phyloP scores from a whole-genome alignment of 495 filamentous ascomycete species.

The Annulohypoxylon moriforme region DNA sequence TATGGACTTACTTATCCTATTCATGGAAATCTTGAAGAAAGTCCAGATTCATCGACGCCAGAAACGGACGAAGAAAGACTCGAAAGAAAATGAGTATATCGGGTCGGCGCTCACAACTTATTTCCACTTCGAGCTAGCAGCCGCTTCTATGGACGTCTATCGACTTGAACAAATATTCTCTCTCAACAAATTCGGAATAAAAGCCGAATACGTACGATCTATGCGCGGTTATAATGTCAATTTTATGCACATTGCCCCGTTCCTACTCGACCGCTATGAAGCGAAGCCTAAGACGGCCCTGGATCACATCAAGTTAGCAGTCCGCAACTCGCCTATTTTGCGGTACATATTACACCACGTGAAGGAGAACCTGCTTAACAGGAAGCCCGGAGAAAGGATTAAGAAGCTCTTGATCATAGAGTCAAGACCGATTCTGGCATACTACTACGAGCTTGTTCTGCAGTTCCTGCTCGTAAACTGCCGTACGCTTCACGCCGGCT shows the following conservation, averaged over 20 bases:
- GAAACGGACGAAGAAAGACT: no score
- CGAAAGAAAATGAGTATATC: neutral
- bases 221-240: constrained; percentile 38
- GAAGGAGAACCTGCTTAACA: constrained; percentile 32
- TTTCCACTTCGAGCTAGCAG: constrained; percentile 35
- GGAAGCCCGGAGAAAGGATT: constrained; percentile 23
- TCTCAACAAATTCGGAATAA: constrained; percentile 19
- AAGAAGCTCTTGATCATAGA: constrained; percentile 47
- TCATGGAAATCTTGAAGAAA: constrained; percentile 21
- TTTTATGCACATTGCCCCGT: constrained; percentile 28
- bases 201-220: constrained; percentile 6
- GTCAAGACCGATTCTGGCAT: constrained; percentile 39
- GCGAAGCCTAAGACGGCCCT: constrained; percentile 17
- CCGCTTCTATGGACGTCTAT: constrained; percentile 41
- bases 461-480: constrained; percentile 45
- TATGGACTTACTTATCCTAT: constrained; percentile 31
- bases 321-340: constrained; percentile 39
- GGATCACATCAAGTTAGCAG: constrained; percentile 36
- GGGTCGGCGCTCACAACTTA: neutral
- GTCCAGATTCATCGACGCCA: neutral
- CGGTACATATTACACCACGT: constrained; percentile 43
- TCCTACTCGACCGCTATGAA: constrained; percentile 10
- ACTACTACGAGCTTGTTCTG: constrained; percentile 45
- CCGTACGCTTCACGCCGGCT: constrained; percentile 34
- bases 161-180: constrained; percentile 27